Base-by-base conservation (phyloP, 805 yeast genomes). In the Spathaspora boniae region DNA sequence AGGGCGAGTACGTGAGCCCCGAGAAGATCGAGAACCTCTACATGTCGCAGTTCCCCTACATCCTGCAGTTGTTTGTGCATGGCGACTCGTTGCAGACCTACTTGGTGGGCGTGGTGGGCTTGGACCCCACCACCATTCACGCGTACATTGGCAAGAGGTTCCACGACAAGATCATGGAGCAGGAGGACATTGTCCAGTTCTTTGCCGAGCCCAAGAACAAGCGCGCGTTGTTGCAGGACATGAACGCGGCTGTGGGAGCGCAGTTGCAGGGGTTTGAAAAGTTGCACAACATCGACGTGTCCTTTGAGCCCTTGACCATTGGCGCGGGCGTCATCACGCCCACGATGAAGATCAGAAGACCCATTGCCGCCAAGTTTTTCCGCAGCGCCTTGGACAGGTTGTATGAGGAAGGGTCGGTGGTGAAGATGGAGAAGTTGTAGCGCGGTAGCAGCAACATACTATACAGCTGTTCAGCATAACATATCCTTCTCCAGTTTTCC, bases 1-100 rank as follows among this genome's bases (percentile, higher is more conserved):
- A 62, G 40, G 68, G 68, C 22, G 68, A 62, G 54, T 52, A 74
- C 67, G 37, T 65, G 51, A 47, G 65, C 39, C 53, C 72, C 47
- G 60, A 76, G 63, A 56, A 45, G 37, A 56, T 63, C 37, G 69
- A 68, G 26, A 58, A 51, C 27, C 37, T 49, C 9, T 60, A 60
- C 41, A 50, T 57, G 31, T 53, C 64, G 4, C 42, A 46, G 24
- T 57, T 55, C 37, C 54, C 67, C 2, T 23, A 47, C 21, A 36
- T 59, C 22, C 36, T 41, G 15, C 68, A 62, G 50, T 38, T 58
- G 19, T 62, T 42, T 34, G 52, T 52, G 14, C 64, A 62, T 44
- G 68, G 68, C 14, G 60, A 61, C 33, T 54, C 65, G 0, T 34
- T 51, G 16, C 39, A 47, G 34, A 45, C 53, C 12, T 57, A 32